Percentiles rank a stretch among this genome's conserved stretches.
Evolutionary conservation across 1,284 basidiomycete genomes (phyloP).

Genomic region (Grifola frondosa): DNA sequence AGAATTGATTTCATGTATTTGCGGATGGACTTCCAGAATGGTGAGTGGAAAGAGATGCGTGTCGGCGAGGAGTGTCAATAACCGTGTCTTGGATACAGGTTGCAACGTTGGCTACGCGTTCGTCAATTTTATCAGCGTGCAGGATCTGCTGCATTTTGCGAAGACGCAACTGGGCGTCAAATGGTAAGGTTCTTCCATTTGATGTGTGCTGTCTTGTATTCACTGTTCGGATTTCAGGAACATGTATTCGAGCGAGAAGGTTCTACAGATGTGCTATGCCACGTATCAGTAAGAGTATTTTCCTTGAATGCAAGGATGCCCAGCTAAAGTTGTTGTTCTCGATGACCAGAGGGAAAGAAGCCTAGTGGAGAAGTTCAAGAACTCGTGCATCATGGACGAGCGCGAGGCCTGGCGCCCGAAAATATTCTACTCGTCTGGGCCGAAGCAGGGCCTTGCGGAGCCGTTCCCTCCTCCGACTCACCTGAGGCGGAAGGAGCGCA

Average conservation of each 20-base stretch:
- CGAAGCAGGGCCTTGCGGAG: conserved; percentile 70
- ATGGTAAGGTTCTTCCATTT: conserved; percentile 48
- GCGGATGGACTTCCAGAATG: conserved; percentile 81
- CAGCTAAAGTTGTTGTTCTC: too few species aligned
- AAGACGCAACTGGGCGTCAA: conserved; percentile 71
- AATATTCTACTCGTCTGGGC: conserved; percentile 79
- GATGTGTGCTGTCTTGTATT: neutral
- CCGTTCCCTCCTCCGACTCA: conserved; percentile 81
- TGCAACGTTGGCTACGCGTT: conserved; percentile 88
- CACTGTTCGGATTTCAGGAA: conserved; percentile 60
- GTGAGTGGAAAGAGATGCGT: conserved; percentile 35
- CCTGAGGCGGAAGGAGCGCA: conserved; percentile 72
- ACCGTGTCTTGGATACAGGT: conserved; percentile 39
- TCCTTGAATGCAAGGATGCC: conserved; percentile 8
- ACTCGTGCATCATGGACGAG: conserved; percentile 83
- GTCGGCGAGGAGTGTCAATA: conserved; percentile 2
- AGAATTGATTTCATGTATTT: conserved; percentile 84
- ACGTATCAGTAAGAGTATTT: conserved; percentile 74
- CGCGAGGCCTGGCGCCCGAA: conserved; percentile 78
- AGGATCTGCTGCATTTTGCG: conserved; percentile 75
- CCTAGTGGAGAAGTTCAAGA: conserved; percentile 86
- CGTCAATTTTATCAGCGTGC: conserved; percentile 80
- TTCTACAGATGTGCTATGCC: conserved; percentile 83
- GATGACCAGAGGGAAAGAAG: conserved; percentile 72
- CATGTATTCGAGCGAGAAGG: conserved; percentile 85